A percentile compares a stretch with the other conserved stretches of the same genome.
Conservation (phyloP, 164 flowering plant genomes). For the Litsea cubeba region DNA sequence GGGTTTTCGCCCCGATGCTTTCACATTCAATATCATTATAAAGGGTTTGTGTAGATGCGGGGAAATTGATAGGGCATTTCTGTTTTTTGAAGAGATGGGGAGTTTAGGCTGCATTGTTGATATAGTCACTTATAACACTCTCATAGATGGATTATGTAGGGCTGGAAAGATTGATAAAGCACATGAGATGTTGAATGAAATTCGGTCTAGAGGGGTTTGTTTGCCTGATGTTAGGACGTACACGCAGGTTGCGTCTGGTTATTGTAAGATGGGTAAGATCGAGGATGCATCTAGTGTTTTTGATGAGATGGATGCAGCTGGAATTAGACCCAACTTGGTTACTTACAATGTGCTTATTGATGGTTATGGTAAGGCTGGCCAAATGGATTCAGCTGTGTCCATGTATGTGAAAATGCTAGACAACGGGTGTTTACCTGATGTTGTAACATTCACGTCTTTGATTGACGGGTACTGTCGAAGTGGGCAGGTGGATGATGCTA, state of each 20-base stretch:
- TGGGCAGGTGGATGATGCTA: conserved; percentile 55
- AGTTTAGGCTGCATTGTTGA: conserved; percentile 66
- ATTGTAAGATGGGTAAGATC: conserved; percentile 60
- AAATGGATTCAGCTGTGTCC: conserved; percentile 41
- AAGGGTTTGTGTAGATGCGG: conserved; percentile 57
- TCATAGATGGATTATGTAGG: conserved; percentile 66
- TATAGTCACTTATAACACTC: conserved; percentile 57
- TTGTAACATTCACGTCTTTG: conserved; percentile 65
- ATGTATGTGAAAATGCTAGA: conserved; percentile 50
- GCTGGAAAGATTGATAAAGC: conserved; percentile 49
- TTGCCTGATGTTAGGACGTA: conserved; percentile 60
- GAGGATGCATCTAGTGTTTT: conserved; percentile 48
- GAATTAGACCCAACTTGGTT: conserved; percentile 43
- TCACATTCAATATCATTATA: conserved; percentile 66
- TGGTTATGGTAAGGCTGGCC: conserved; percentile 71
- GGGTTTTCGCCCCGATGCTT: conserved; percentile 40
- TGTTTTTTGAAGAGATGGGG: conserved; percentile 52
- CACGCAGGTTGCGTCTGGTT: conserved; percentile 67
- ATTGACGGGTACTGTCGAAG: conserved; percentile 67
- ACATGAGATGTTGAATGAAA: conserved; percentile 36
- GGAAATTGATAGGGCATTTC: conserved; percentile 44
- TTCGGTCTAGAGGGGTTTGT: conserved; percentile 20
- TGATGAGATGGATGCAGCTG: conserved; percentile 45
- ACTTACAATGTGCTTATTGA: conserved; percentile 75
- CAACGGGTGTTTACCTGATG: conserved; percentile 57